A percentile compares a stretch with the other conserved stretches of the same genome.
These are phyloP conservation scores for Trichoderma orchidacearum DNA, from an alignment of 495 filamentous ascomycete genomes.

Conservation along the genomic window DNA sequence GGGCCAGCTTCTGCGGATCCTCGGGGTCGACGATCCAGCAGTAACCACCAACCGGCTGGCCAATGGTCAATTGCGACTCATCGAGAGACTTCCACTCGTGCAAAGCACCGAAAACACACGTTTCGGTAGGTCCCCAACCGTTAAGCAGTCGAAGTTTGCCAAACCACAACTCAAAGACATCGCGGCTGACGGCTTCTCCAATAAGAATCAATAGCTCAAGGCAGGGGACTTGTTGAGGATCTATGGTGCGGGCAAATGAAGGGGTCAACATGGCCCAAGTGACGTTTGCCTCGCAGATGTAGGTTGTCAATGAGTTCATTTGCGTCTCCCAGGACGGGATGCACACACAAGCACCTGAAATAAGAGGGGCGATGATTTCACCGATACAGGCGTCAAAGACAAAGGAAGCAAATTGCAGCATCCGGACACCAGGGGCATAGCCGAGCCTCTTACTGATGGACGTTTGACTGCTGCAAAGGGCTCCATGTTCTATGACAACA, in stretches of 20 bases:
- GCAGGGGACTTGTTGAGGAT: constrained; percentile 23
- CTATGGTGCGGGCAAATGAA: constrained; percentile 26
- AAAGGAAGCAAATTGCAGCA: constrained; percentile 58
- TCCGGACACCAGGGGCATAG: constrained; percentile 21
- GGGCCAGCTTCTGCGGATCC: constrained; percentile 29
- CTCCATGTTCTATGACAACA: constrained; percentile 24
- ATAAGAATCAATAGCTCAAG: constrained; percentile 27
- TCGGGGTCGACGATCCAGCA: constrained; percentile 33
- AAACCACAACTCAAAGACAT: constrained; percentile 7
- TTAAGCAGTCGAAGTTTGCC: constrained; percentile 15
- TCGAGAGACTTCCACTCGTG: constrained; percentile 8
- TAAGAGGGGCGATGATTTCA: constrained; percentile 53
- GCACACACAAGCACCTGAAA: constrained; percentile 38
- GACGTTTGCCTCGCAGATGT: constrained; percentile 29
- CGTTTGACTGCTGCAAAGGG: background rate
- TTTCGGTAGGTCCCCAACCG: constrained; percentile 17
- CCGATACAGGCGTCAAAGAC: constrained; percentile 53
- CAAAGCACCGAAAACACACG: constrained; percentile 11
- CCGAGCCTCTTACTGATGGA: constrained; percentile 27
- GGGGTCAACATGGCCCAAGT: constrained; percentile 37
- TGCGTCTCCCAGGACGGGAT: constrained; percentile 29
- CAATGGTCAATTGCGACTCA: constrained; percentile 25
- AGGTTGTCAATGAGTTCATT: constrained; percentile 19
- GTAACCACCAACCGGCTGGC: constrained; percentile 26
- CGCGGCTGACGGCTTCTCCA: constrained; percentile 18